Conservation (phyloP, 345 rosid genomes). For the Cardiospermum halicacabum region DNA sequence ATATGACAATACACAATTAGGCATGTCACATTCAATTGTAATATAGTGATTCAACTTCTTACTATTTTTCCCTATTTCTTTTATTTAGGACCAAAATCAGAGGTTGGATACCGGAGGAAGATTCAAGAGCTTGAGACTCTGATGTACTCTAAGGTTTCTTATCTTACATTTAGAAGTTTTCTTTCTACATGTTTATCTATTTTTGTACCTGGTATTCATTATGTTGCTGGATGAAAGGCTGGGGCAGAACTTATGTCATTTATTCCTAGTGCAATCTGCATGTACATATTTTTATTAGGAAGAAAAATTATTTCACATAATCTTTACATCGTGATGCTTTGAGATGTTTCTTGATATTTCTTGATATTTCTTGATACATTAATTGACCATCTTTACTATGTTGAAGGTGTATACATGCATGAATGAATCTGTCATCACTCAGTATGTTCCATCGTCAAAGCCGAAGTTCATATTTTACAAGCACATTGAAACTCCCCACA, state of each 20-base stretch:
- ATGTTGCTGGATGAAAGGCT: not conserved
- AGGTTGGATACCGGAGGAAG: constrained; percentile 40
- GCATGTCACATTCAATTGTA: not conserved
- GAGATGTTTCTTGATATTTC: not conserved
- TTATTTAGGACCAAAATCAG: constrained; percentile 39
- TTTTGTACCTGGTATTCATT: not conserved
- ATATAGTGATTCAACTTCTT: not conserved
- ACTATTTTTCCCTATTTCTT: not conserved
- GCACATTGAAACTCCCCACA: constrained; percentile 25
- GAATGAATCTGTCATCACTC: constrained; percentile 54
- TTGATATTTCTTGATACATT: constrained; percentile 3
- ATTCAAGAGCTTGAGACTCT: constrained; percentile 62
- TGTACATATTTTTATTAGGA: not conserved
- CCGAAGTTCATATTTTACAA: constrained; percentile 51
- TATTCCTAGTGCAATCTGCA: not conserved
- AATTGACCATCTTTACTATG: constrained; percentile 7
- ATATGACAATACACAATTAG: constrained; percentile 3
- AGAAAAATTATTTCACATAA: not conserved
- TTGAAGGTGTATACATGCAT: constrained; percentile 70
- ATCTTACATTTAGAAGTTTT: constrained; percentile 11
- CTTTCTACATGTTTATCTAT: not conserved
- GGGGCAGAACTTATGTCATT: not conserved
- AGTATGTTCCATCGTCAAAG: constrained; percentile 55
- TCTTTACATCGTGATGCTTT: not conserved
- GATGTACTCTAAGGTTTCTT: constrained; percentile 79